Conservation (phyloP, 306 rosid genomes). For the Acacia crassicarpa region DNA sequence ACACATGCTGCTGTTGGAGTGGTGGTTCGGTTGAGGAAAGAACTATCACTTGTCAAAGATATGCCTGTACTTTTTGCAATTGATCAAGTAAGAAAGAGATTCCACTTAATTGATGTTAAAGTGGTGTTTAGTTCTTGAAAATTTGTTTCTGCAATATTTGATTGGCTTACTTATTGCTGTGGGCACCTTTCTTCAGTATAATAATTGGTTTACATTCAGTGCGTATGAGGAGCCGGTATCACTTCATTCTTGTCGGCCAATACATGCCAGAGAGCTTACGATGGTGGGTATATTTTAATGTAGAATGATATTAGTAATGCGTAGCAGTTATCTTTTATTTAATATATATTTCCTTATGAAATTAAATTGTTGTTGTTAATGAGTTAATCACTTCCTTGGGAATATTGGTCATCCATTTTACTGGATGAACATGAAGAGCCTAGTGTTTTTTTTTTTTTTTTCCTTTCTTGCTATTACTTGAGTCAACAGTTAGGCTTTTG, state of each 20-base stretch:
- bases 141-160: conserved; percentile 18
- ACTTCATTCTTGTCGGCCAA: conserved; percentile 75
- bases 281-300: conserved; percentile 53
- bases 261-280: conserved; percentile 87
- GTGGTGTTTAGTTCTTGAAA: conserved; percentile 16
- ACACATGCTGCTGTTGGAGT: conserved; percentile 96
- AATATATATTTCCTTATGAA: conserved; percentile 6
- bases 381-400: conserved; percentile 11
- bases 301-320: conserved; percentile 3
- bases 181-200: conserved; percentile 63
- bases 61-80: conserved; percentile 92
- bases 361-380: background rate
- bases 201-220: conserved; percentile 97
- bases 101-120: conserved; percentile 22
- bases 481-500: conserved; percentile 4
- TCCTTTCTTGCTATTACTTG: conserved; percentile 10
- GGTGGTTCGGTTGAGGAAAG: conserved; percentile 88
- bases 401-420: conserved; percentile 15
- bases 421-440: background rate
- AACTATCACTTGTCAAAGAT: conserved; percentile 84
- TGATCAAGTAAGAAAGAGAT: conserved; percentile 74
- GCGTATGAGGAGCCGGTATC: conserved; percentile 84
- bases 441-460: background rate
- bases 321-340: background rate
- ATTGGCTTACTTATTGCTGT: conserved; percentile 26